Evolutionary conservation across 2,329 filamentous ascomycete species (phyloP), one percentile per base, ranked within the genome.

Genomic region (Xylaria sp.): DNA sequence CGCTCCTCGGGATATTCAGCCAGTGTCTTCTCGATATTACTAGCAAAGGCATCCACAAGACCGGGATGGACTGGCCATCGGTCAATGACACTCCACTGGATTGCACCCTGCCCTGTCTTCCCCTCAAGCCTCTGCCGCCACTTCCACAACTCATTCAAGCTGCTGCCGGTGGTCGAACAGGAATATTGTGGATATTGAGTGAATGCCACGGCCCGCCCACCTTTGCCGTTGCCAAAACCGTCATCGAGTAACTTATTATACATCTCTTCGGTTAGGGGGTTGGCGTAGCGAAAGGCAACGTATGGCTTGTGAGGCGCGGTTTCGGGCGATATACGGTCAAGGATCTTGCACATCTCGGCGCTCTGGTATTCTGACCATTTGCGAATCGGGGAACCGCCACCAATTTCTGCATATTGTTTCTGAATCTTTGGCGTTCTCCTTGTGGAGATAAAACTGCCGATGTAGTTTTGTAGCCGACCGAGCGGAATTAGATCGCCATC

Each of bases 151-250:
- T 99, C 96, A 76, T 99, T 99, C 65, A 99, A 82, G 70, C 93
- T 97, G 80, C 93, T 97, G 25, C 96, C 96, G 0, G 96, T 99
- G 1, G 96, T 99, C 23, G 94, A 97, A 83, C 97, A 99, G 23
- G 93, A 97, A 81, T 99, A 99, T 79, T 99, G 96, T 2, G 96
- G 96, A 76, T 99, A 99, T 81, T 99, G 96, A 32, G 95, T 97
- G 78, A 99, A 99, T 1, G 96, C 96, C 4, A 99, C 94, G 1
- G 97, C 96, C 66, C 96, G 88, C 3, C 95, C 95, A n/a, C 94
- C 94, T 68, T 89, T 93, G 4, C 95, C 94, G 61, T 90, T 89
- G 12, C 94, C 95, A 77, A 98, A 97, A 0, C 96, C 96, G 78
- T 99, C 96, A 8, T 89, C 89, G 28, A 99, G 82, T 71, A 99